Percentiles rank a stretch among this genome's conserved stretches.
phyloP scores from a whole-genome alignment of 1,284 basidiomycete genomes.

The Irpex sp. region DNA sequence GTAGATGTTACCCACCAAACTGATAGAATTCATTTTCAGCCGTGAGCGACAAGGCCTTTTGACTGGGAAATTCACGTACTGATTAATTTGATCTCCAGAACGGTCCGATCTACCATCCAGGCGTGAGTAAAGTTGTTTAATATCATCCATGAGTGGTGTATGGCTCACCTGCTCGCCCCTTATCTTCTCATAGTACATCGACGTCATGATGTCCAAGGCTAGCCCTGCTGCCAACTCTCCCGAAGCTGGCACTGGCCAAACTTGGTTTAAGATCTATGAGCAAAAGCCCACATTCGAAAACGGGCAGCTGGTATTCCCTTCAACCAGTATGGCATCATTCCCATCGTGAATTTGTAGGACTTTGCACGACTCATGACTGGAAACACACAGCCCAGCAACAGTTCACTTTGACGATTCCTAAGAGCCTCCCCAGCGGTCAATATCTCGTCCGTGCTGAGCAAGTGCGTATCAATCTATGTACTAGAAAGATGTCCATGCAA shows the following conservation, averaged over 20 bases:
- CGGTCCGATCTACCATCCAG: constrained; percentile 31
- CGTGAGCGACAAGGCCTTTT: constrained; percentile 9
- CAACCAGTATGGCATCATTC: constrained; percentile 26
- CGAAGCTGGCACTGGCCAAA: constrained; percentile 37
- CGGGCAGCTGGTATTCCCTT: constrained; percentile 32
- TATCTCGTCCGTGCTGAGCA: constrained; percentile 28
- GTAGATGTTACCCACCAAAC: constrained; percentile 17
- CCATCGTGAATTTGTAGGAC: background rate
- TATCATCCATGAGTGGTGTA: background rate
- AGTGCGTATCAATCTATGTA: constrained; percentile 5
- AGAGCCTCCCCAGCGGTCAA: constrained; percentile 25
- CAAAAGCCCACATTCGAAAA: constrained; percentile 32
- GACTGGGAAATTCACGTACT: background rate
- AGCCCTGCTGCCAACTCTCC: constrained; percentile 37
- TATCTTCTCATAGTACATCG: constrained; percentile 27
- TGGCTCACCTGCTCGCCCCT: background rate
- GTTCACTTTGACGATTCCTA: constrained; percentile 37
- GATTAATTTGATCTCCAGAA: constrained; percentile 14
- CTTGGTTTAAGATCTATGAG: constrained; percentile 50
- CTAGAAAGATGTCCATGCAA: background rate
- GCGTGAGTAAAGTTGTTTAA: constrained; percentile 24
- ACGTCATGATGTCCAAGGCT: constrained; percentile 43
- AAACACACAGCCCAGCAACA: constrained; percentile 17
- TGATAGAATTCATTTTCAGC: constrained; percentile 9
- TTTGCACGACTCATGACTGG: constrained; percentile 17